Evolutionary conservation across 805 yeast genomes (phyloP), one percentile per base, ranked within the genome.

Genomic region (Candida berthetii): DNA sequence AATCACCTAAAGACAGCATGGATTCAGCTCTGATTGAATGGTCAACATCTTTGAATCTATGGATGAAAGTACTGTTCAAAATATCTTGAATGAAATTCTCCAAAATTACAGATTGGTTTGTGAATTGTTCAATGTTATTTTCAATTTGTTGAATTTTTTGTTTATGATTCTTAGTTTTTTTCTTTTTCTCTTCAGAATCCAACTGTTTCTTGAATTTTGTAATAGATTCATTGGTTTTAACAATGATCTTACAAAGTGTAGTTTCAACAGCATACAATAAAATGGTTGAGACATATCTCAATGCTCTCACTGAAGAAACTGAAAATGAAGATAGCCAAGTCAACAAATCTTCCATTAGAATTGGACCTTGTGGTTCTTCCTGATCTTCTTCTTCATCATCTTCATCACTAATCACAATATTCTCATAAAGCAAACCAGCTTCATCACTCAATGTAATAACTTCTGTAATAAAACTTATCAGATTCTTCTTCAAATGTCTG

Each of bases 1-100:
- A 85, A 15, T 61, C 65, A n/a, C 87, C 79, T 39, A 89, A 64
- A 29, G 72, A 69, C 8, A 58, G 51, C 50, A 86, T 66, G 41
- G 96, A 83, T 43, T 82, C 88, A 25, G 74, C 72, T 50, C 97
- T 71, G 29, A 90, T 84, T 6, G 59, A 57, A 6, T 81, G 76
- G 54, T 87, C 95, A 13, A 82, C 71, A 58, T 90, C 97, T 48
- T 89, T 78, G 57, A 85, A 85, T 48, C 97, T 68, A 53, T 82
- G 86, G 10, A 78, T 75, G 56, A 87, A 85, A 8, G 82, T 74
- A 2, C 82, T 69, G 48, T 76, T 79, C 27, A 80, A 73, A 9
- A 85, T 71, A 47, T 87, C 95, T 42, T 72, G 76, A 32, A 85
- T 68, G 42, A 76, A 76, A 40, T 71, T 79, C 31, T 72, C 74